phyloP scores from a whole-genome alignment of 768 basidiomycete genomes.

The Leccinum uliginosum region DNA sequence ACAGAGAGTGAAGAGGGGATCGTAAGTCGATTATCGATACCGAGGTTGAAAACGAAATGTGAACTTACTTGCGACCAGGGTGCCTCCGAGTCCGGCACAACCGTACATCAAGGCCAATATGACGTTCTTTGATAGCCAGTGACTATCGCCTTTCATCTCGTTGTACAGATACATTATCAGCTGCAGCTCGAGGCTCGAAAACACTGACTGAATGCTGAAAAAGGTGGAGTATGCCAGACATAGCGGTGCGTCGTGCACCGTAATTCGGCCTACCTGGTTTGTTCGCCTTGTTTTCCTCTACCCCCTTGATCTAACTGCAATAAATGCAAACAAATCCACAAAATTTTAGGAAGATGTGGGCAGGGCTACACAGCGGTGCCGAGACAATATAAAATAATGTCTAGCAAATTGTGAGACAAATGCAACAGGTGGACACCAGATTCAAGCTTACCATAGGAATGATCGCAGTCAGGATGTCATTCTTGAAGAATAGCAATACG shows the following conservation, averaged over 20 bases:
- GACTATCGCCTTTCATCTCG: conserved; percentile 33
- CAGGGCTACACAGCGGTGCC: conserved; percentile 25
- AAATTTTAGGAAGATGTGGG: conserved; percentile 18
- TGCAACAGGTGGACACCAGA: background rate
- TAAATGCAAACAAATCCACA: conserved; percentile 37
- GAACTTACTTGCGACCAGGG: conserved; percentile 34
- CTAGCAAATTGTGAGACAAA: background rate
- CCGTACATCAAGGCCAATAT: conserved; percentile 37
- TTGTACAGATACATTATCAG: conserved; percentile 35
- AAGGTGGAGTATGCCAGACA: conserved; percentile 34
- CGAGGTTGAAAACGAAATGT: background rate
- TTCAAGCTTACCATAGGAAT: conserved; percentile 38
- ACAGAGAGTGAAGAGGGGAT: background rate
- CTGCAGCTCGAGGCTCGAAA: conserved; percentile 32
- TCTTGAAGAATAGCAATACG: conserved; percentile 41
- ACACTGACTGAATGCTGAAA: conserved; percentile 30
- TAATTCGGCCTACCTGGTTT: conserved; percentile 45
- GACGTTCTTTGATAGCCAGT: conserved; percentile 37
- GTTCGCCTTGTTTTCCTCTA: conserved; percentile 40
- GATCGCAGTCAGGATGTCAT: conserved; percentile 43
- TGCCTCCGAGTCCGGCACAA: conserved; percentile 35
- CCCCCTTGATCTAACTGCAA: conserved; percentile 29
- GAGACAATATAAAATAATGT: background rate
- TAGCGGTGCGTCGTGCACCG: conserved; percentile 29
- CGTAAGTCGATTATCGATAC: background rate